phyloP scores from a whole-genome alignment of 2,329 filamentous ascomycete species.

The Cryphonectria nitschkei region DNA sequence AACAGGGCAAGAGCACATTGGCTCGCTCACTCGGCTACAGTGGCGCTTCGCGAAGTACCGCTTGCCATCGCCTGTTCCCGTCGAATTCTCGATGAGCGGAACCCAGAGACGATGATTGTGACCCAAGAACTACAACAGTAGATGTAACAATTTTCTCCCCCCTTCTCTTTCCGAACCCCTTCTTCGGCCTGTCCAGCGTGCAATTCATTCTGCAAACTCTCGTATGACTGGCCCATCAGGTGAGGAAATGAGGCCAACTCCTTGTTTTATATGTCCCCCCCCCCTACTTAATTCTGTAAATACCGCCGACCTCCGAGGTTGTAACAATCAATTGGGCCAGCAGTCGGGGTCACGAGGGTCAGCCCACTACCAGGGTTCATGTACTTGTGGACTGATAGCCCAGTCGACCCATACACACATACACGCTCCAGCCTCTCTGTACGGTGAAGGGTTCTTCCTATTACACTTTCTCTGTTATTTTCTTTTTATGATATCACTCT shows the following conservation, averaged over 20 bases:
- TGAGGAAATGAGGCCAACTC: background rate
- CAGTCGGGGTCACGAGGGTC: slow-evolving; percentile 8
- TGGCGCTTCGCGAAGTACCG: slow-evolving; percentile 10
- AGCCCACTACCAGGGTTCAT: background rate
- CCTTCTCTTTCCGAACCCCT: too few relatives aligned
- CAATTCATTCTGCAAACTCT: background rate
- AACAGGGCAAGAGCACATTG: background rate
- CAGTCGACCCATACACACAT: slow-evolving; percentile 3
- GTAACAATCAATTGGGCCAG: background rate
- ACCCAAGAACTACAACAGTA: slow-evolving; percentile 4
- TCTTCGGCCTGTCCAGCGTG: background rate
- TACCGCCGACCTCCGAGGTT: slow-evolving; percentile 5
- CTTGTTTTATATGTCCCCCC: background rate
- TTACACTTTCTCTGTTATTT: too few relatives aligned
- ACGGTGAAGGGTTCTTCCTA: background rate
- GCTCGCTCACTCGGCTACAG: background rate
- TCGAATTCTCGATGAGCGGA: background rate
- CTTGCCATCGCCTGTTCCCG: background rate
- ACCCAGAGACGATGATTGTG: background rate
- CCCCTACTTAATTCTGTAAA: background rate
- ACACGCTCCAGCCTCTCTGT: background rate
- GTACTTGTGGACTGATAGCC: background rate
- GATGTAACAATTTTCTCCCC: background rate
- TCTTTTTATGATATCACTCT: too few relatives aligned
- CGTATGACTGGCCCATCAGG: background rate